Evolutionary conservation across 306 rosid species (phyloP).

Genomic region (Urtica urens): DNA sequence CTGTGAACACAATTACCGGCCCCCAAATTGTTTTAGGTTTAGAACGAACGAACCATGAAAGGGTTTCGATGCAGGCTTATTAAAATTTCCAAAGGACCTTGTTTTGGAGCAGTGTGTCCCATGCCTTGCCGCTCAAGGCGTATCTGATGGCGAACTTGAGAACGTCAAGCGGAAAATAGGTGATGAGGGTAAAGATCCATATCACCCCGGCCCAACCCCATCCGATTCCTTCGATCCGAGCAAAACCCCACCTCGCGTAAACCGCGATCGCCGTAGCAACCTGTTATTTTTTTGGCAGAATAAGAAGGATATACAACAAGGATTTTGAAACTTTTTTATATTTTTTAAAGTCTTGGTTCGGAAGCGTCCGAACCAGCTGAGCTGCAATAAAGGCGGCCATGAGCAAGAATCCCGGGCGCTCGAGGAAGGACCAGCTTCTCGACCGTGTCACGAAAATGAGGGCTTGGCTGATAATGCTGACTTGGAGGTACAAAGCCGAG

Average conservation of each 20-base stretch:
- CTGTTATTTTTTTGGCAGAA: slow-evolving; percentile 14
- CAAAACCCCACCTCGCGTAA: slow-evolving; percentile 66
- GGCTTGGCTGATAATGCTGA: slow-evolving; percentile 85
- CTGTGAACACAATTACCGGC: slow-evolving; percentile 21
- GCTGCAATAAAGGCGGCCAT: slow-evolving; percentile 57
- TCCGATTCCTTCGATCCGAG: slow-evolving; percentile 65
- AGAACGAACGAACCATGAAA: not conserved
- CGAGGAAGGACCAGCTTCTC: slow-evolving; percentile 73
- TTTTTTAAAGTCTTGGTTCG: not conserved
- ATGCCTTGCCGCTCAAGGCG: slow-evolving; percentile 50
- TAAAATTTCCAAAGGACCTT: slow-evolving; percentile 25
- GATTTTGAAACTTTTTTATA: too few species aligned
- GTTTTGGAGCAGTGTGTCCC: slow-evolving; percentile 54
- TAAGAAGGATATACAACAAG: not conserved
- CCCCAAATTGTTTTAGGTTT: not conserved
- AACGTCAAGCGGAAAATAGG: slow-evolving; percentile 75
- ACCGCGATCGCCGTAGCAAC: slow-evolving; percentile 73
- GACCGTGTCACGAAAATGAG: slow-evolving; percentile 90
- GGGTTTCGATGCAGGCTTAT: not conserved
- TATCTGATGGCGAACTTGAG: slow-evolving; percentile 55
- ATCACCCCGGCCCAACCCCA: slow-evolving; percentile 88
- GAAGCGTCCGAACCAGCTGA: slow-evolving; percentile 46
- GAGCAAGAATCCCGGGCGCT: slow-evolving; percentile 67
- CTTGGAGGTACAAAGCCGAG: slow-evolving; percentile 91
- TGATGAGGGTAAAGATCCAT: slow-evolving; percentile 63